A percentile compares a stretch with the other conserved stretches of the same genome.
Conservation (phyloP, 352 stramenopile genomes). For the Saprolegnia parasitica region DNA sequence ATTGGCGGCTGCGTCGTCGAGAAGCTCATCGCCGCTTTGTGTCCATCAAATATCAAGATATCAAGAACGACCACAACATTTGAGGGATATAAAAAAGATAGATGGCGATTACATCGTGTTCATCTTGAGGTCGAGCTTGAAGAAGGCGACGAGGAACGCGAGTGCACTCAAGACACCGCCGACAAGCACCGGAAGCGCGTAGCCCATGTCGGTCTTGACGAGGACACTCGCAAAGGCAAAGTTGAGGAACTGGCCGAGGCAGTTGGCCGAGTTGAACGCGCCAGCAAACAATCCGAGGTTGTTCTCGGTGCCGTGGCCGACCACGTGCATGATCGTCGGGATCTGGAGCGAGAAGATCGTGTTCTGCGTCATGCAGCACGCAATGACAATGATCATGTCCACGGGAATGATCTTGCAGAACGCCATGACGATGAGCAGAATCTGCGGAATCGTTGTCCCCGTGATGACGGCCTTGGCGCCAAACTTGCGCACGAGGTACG, state of each 20-base stretch:
- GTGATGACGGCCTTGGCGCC: slow-evolving; percentile 46
- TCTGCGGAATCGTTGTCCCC: slow-evolving; percentile 27
- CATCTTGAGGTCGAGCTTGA: slow-evolving; percentile 57
- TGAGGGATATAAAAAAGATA: no score
- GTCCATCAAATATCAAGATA: no score
- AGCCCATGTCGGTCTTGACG: slow-evolving; percentile 56
- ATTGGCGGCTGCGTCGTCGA: no score
- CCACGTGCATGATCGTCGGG: slow-evolving; percentile 8
- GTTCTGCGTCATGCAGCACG: slow-evolving; percentile 43
- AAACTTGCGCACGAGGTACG: slow-evolving; percentile 42
- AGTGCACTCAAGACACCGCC: slow-evolving; percentile 57
- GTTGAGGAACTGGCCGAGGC: slow-evolving; percentile 65
- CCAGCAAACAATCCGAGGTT: slow-evolving; percentile 71
- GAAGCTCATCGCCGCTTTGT: no score
- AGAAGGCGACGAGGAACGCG: slow-evolving; percentile 49
- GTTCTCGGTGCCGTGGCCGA: slow-evolving; percentile 12
- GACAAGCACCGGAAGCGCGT: slow-evolving; percentile 58
- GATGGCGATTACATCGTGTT: slow-evolving; percentile 62
- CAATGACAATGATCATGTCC: slow-evolving; percentile 36
- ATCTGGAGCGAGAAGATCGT: slow-evolving; percentile 10
- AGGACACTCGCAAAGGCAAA: slow-evolving; percentile 52
- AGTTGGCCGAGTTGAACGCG: slow-evolving; percentile 72
- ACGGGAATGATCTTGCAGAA: slow-evolving; percentile 28
- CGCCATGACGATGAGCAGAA: slow-evolving; percentile 8
- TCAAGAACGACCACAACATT: no score